These are phyloP conservation scores for Epichloe gansuensis DNA, from an alignment of 2,329 filamentous ascomycete species.

Conservation along the genomic window DNA sequence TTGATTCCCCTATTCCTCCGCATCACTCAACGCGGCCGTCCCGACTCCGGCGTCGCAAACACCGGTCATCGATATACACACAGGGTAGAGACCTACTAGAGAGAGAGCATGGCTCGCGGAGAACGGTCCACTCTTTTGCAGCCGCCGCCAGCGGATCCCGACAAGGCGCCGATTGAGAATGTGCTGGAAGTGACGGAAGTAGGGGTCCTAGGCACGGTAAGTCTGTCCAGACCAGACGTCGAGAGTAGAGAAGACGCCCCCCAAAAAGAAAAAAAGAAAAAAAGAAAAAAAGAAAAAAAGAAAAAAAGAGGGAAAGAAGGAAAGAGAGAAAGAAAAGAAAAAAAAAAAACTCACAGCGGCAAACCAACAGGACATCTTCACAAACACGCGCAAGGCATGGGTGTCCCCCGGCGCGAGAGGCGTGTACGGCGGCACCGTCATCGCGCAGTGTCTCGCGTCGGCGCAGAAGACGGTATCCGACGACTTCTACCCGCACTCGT, in stretches of 20 bases:
- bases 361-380: constrained; percentile 67
- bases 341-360: too few species aligned
- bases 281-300: too few species aligned
- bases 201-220: constrained; percentile 58
- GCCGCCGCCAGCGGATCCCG: constrained; percentile 58
- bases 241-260: too few species aligned
- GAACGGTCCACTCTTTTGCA: constrained; percentile 38
- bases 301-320: neutral
- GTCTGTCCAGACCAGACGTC: neutral
- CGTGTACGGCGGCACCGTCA: constrained; percentile 86
- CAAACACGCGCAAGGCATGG: constrained; percentile 85
- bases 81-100: too few species aligned
- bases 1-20: too few species aligned
- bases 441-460: constrained; percentile 80
- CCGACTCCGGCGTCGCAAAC: too few species aligned
- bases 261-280: neutral
- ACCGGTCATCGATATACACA: too few species aligned
- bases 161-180: constrained; percentile 76
- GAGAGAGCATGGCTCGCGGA: constrained; percentile 8
- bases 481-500: constrained; percentile 78
- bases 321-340: neutral
- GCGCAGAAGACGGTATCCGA: constrained; percentile 75
- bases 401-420: constrained; percentile 87
- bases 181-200: constrained; percentile 76
- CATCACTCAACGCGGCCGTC: too few species aligned